Evolutionary conservation across 2,329 filamentous ascomycete genomes (phyloP), one percentile per base, ranked within the genome.

Genomic region (Fusarium lyarnte): DNA sequence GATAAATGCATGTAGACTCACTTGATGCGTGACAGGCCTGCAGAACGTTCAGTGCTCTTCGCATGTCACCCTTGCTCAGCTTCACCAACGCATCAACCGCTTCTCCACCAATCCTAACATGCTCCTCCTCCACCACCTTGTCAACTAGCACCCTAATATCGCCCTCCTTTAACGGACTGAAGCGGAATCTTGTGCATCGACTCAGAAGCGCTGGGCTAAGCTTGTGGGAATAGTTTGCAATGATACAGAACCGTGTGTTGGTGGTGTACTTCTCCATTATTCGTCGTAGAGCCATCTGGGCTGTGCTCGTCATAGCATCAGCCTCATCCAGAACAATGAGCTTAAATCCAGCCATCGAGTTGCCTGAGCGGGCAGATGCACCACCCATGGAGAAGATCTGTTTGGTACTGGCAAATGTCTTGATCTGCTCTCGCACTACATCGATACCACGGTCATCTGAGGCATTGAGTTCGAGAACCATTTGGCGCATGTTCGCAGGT

Each of bases 181-280:
- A 99, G 36, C 96, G 88, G 82, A 99, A 99, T 41, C 96, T 87
- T 14, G 96, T 99, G 83, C 96, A 99, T 77, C 96, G 88, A 53
- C 95, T 98, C 58, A 99, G 86, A 46, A 99, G 86, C 0, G 96
- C 96, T 0, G 96, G 95, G 17, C 94, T 97, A 42, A 99, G 90
- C 83, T 99, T 99, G 85, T 99, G 96, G 35, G 96, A 96, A 83
- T 99, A 99, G 84, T 99, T 99, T 76, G 96, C 96, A 76, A 99
- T 98, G 79, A 99, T 94, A 84, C 95, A 98, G 84, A 99, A 99
- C 58, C 96, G 88, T 5, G 96, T 98, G 84, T 99, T 99, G 67
- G 93, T 93, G 2, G 96, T 99, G 85, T 99, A 99, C 84, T 97
- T 97, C 81, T 99, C 96, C 96, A 99, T 99, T 79, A 99, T 98